Conservation (phyloP, 139 green algal genomes). For the Auxenochlorella pyrenoidosa region DNA sequence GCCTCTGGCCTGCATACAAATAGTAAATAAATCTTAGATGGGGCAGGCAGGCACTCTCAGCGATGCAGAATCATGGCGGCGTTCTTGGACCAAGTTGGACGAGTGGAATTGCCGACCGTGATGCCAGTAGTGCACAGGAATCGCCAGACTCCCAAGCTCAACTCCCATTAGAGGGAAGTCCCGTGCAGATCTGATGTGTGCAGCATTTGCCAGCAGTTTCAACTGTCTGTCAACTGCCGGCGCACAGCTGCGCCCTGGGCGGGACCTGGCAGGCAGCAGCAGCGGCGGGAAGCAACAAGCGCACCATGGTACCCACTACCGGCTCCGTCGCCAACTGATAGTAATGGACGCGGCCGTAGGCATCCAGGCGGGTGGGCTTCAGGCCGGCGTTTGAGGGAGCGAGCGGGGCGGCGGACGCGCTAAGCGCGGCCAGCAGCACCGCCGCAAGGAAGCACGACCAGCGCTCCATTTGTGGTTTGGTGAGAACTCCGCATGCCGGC, state of each 20-base stretch:
- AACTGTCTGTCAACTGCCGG: not conserved
- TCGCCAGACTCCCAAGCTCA: not conserved
- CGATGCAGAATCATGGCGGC: too few relatives aligned
- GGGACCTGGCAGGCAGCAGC: not conserved
- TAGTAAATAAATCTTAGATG: not conserved
- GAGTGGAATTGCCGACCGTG: too few relatives aligned
- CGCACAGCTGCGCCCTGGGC: not conserved
- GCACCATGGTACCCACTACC: slow-evolving; percentile 3
- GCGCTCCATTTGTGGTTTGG: too few relatives aligned
- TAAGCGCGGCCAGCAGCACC: not conserved
- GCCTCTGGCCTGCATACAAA: too few relatives aligned
- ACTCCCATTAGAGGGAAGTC: too few relatives aligned
- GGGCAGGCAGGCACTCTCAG: too few relatives aligned
- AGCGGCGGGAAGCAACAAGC: not conserved
- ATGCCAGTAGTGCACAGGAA: not conserved
- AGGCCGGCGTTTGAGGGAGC: not conserved
- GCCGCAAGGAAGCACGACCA: not conserved
- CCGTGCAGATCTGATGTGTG: not conserved
- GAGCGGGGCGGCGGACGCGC: not conserved
- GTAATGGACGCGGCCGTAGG: not conserved
- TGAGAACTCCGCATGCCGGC: too few relatives aligned
- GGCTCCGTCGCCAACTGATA: not conserved
- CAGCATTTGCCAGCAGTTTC: not conserved
- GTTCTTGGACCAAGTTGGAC: too few relatives aligned
- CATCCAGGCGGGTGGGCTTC: not conserved